phyloP scores from a whole-genome alignment of 768 basidiomycete genomes.

The Phaffia tasmanica region DNA sequence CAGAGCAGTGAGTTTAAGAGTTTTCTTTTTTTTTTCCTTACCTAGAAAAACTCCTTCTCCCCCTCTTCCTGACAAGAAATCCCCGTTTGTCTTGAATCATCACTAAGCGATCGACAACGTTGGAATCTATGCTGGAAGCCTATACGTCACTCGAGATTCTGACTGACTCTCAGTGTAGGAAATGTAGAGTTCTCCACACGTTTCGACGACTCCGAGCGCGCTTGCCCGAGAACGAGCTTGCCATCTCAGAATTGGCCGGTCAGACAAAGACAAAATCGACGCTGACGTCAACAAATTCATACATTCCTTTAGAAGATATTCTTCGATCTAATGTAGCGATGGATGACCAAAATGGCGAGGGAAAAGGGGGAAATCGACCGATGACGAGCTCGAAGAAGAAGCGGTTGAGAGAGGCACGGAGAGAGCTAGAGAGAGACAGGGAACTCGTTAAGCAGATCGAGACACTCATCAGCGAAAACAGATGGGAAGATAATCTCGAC shows the following conservation, averaged over 20 bases:
- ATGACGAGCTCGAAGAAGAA: conserved; percentile 60
- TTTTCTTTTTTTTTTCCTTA: neutral
- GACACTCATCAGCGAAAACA: conserved; percentile 56
- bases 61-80: neutral
- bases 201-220: conserved; percentile 49
- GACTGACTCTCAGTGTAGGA: conserved; percentile 83
- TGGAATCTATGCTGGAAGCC: conserved; percentile 47
- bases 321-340: neutral
- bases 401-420: conserved; percentile 58
- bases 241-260: conserved; percentile 30
- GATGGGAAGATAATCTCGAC: conserved; percentile 55
- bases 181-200: conserved; percentile 76
- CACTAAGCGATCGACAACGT: conserved; percentile 1
- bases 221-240: conserved; percentile 50
- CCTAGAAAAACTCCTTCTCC: too few species aligned
- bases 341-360: conserved; percentile 37
- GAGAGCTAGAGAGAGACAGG: conserved; percentile 52
- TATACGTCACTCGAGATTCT: conserved; percentile 81
- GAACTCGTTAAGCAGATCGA: conserved; percentile 58
- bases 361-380: conserved; percentile 27
- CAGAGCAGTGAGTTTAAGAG: neutral
- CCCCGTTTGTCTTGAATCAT: neutral
- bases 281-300: conserved; percentile 17
- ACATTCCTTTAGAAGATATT: conserved; percentile 24
- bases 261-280: neutral